Evolutionary conservation across 2,329 filamentous ascomycete species (phyloP).

Genomic region (Colletotrichum destructivum): DNA sequence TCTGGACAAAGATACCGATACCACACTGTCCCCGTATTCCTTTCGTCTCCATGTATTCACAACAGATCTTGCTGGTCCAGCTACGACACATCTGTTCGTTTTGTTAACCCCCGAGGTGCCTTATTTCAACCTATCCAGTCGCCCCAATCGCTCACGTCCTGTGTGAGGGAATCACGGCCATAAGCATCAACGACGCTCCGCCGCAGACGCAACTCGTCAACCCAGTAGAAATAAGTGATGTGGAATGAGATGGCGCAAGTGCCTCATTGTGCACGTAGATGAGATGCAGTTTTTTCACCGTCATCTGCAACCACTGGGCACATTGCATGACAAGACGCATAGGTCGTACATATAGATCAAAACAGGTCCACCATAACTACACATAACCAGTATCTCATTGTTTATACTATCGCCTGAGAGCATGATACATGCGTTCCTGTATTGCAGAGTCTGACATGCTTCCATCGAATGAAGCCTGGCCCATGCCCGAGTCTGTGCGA

Average conservation of each 20-base stretch:
- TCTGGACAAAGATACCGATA: constrained; percentile 36
- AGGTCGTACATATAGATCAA: too few relatives aligned
- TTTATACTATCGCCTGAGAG: constrained; percentile 33
- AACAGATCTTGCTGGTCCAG: neutral
- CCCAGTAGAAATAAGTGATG: neutral
- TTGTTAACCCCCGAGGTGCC: neutral
- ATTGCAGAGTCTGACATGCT: constrained; percentile 17
- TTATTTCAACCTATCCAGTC: neutral
- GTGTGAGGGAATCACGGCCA: neutral
- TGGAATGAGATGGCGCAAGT: too few relatives aligned
- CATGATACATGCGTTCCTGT: constrained; percentile 34
- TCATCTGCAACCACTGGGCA: neutral
- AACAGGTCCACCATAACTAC: too few relatives aligned
- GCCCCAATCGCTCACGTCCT: neutral
- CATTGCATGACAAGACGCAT: neutral
- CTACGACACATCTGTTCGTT: neutral
- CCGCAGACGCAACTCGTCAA: neutral
- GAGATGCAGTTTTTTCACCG: neutral
- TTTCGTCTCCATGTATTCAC: constrained; percentile 11
- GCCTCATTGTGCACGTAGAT: neutral
- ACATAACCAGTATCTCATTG: neutral
- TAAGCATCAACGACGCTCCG: neutral
- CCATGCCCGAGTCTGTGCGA: constrained; percentile 8
- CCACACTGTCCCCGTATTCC: constrained; percentile 13
- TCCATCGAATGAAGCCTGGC: constrained; percentile 19